A percentile compares a stretch with the other conserved stretches of the same genome.
Conservation (phyloP, 2,329 filamentous ascomycete species). For the Fusarium siculi region DNA sequence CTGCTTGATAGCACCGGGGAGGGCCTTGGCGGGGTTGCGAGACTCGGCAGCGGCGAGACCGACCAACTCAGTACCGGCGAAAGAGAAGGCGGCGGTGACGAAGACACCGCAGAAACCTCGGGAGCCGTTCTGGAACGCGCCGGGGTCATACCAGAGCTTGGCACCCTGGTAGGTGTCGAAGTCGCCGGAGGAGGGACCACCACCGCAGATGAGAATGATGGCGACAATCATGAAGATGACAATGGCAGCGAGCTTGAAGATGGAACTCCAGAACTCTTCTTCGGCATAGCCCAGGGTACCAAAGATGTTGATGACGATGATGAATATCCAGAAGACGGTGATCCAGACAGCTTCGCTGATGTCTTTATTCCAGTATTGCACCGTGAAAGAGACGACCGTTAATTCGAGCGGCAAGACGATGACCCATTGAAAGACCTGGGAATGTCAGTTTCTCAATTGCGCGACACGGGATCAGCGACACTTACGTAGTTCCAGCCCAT, state of each 20-base stretch:
- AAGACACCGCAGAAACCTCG: slow-evolving; percentile 76
- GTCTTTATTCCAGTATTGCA: slow-evolving; percentile 61
- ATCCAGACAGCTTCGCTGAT: slow-evolving; percentile 63
- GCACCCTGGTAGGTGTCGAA: slow-evolving; percentile 57
- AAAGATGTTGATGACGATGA: slow-evolving; percentile 64
- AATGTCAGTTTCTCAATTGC: background rate
- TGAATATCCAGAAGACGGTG: slow-evolving; percentile 60
- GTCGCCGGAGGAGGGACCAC: slow-evolving; percentile 59
- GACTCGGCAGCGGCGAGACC: slow-evolving; percentile 77
- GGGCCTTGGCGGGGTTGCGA: slow-evolving; percentile 72
- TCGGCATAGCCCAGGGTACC: slow-evolving; percentile 64
- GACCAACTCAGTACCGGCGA: slow-evolving; percentile 74
- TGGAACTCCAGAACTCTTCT: slow-evolving; percentile 66
- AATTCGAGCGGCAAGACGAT: slow-evolving; percentile 62
- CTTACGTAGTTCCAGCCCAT: slow-evolving; percentile 57
- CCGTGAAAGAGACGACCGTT: slow-evolving; percentile 62
- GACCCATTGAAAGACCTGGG: slow-evolving; percentile 59
- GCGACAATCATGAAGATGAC: slow-evolving; percentile 71
- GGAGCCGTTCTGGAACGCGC: slow-evolving; percentile 74
- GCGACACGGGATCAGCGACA: fast-evolving
- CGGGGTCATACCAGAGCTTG: slow-evolving; percentile 50
- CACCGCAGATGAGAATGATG: slow-evolving; percentile 66
- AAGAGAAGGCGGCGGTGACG: slow-evolving; percentile 76
- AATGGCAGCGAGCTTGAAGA: slow-evolving; percentile 67
- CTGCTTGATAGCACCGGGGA: slow-evolving; percentile 84